Base-by-base conservation (phyloP, 2,329 filamentous ascomycete genomes). In the Zymoseptoria tritici region DNA sequence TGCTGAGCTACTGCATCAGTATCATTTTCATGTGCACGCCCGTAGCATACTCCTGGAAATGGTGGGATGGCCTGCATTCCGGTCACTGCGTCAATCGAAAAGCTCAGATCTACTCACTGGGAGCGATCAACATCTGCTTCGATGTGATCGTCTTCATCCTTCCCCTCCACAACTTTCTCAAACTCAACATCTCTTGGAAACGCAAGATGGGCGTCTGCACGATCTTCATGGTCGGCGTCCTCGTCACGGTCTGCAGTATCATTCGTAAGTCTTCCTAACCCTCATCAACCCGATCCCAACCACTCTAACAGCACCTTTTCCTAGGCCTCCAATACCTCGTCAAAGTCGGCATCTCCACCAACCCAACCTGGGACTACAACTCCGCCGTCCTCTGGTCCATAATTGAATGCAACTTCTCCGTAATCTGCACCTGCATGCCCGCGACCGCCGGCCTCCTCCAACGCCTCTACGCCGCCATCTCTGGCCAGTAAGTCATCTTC, bases 121-220 rank as follows among this genome's bases (percentile, higher is more conserved):
- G 64, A 2, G 64, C 64, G 20, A 50, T 65, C 22, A 65, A 65
- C 54, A 65, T 65, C 51, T 62, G 62, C 46, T 65, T 64, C 51
- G 64, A 65, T 29, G 64, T 65, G n/a, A 51, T 64, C 21, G 62
- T 65, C 19, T 65, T 65, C 57, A 52, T 65, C 16, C 46, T 65
- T 13, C 64, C 64, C 16, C 54, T 65, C 13, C 64, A 65, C 57
- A 65, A 65, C 49, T 65, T 65, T 22, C 52, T 65, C 6, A 65
- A 64, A 31, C 59, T 64, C 49, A 64, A 64, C 49, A 64, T 64
- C 42, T 64, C 62, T 22, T 64, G 62, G 62, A 57, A 57, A 3
- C 52, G 62, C 22, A 64, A 64, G 57, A 59, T 54, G 36, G 62
- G 62, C 4, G 62, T 64, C 5, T 60, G 59, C 29, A 26, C 56